Base-by-base conservation (phyloP, 2,329 filamentous ascomycete species). In the Parasarocladium wereldwijsianum region DNA sequence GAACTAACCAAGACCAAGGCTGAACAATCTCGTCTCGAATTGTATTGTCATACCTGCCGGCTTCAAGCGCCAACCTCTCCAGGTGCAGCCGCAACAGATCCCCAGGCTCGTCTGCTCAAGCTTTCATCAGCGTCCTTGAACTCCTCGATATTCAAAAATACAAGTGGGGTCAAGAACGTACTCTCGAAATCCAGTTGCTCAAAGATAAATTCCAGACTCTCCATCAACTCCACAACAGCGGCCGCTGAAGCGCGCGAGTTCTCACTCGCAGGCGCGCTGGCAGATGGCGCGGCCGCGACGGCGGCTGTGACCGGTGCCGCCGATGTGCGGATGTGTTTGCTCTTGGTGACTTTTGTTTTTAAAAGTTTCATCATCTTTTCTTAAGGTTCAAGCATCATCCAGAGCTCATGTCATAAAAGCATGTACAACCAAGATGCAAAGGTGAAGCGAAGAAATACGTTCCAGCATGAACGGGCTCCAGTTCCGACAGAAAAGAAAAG, bases 191-290 rank as follows among this genome's bases (percentile, higher is more conserved):
- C 34, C 2, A 40, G 4, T 14, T 40, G 32, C 8, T 43, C 41
- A 14, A 44, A 37, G 0, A 44, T 36, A 28, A 44, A 44, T 3
- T 42, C 42, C 1, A 44, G 29, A 4, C 37, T 33, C 21, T 43
- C 35, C 0, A 36, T 17, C 13, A 43, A 22, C 28, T 43, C 41
- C 4, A 38, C 40, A 8, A 40, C 34, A 6, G 40, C 41, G 3
- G 38, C 37, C 2, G 38, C 34, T 13, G 36, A 39, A 3, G 42
- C 42, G 16, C 35, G 36, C 4, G 36, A 39, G 19, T 44, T 44
- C 8, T 40, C 37, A 20, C 42, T 43, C 20, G 28, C 28, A 8
- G 14, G 17, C 8, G 24, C 17, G 19, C 20, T 24, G 4, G 28
- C 23, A 4, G 28, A 23, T 5, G 28, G 28, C 28, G 19, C 28